phyloP scores from a whole-genome alignment of 108 stramenopile species.

The Epithemia pelagica region DNA sequence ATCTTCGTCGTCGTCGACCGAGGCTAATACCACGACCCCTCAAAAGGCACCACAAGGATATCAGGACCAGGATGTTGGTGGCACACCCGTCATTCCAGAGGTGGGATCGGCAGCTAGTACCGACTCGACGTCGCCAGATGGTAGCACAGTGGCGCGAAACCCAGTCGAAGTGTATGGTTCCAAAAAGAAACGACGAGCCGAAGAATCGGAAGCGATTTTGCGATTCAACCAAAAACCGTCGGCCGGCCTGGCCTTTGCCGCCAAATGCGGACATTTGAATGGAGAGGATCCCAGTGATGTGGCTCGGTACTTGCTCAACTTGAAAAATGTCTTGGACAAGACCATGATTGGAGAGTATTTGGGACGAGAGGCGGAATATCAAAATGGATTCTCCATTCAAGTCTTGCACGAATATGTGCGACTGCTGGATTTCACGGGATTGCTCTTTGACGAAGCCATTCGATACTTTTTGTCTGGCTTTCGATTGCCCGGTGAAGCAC shows the following conservation, averaged over 20 bases:
- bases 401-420: conserved; percentile 91
- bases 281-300: conserved; percentile 76
- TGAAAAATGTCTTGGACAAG: conserved; percentile 91
- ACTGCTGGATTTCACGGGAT: conserved; percentile 79
- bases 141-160: conserved; percentile 18
- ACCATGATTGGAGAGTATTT: conserved; percentile 95
- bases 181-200: conserved; percentile 86
- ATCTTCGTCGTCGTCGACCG: background rate
- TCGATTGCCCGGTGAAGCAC: conserved; percentile 97
- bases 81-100: background rate
- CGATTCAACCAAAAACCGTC: conserved; percentile 95
- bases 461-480: conserved; percentile 94
- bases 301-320: conserved; percentile 75
- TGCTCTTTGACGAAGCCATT: conserved; percentile 93
- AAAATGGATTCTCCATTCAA: conserved; percentile 81
- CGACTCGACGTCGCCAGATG: conserved; percentile 8
- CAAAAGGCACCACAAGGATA: background rate
- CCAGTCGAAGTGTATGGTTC: conserved; percentile 88
- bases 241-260: conserved; percentile 84
- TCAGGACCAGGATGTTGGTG: background rate
- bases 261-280: conserved; percentile 77
- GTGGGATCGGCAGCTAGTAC: conserved; percentile 21
- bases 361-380: conserved; percentile 91
- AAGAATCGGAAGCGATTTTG: conserved; percentile 82
- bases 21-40: background rate